A percentile compares a stretch with the other conserved stretches of the same genome.
Evolutionary conservation across 805 yeast genomes (phyloP).

Genomic region (Yarrowia alimentaria): DNA sequence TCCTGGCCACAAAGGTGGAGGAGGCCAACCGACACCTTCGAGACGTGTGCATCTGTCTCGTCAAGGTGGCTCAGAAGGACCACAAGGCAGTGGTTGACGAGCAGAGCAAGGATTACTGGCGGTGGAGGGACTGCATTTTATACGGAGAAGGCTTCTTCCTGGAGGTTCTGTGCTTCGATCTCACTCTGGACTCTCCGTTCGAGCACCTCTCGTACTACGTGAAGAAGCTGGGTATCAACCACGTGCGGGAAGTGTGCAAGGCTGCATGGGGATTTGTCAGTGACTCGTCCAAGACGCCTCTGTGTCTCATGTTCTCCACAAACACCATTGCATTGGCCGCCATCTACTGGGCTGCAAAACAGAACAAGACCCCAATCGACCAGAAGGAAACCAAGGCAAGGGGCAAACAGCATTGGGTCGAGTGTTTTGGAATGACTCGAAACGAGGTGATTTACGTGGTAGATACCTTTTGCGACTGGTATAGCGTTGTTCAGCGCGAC

Average conservation of each 20-base stretch:
- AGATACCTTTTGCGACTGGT: slow-evolving; percentile 23
- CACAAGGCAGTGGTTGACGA: slow-evolving; percentile 44
- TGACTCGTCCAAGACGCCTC: slow-evolving; percentile 42
- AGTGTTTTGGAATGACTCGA: slow-evolving; percentile 24
- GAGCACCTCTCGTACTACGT: slow-evolving; percentile 30
- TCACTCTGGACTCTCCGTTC: slow-evolving; percentile 46
- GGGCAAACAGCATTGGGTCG: slow-evolving; percentile 26
- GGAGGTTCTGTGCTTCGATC: slow-evolving; percentile 51
- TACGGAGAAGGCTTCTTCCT: slow-evolving; percentile 48
- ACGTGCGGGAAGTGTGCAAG: slow-evolving; percentile 34
- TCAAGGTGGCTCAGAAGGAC: slow-evolving; percentile 48
- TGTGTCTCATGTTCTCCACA: slow-evolving; percentile 39
- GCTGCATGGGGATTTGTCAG: slow-evolving; percentile 42
- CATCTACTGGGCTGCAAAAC: slow-evolving; percentile 40
- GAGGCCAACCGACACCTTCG: slow-evolving; percentile 50
- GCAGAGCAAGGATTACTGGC: slow-evolving; percentile 50
- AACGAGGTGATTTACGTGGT: slow-evolving; percentile 21
- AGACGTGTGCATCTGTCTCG: slow-evolving; percentile 52
- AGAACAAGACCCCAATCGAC: slow-evolving; percentile 20
- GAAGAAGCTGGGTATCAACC: slow-evolving; percentile 32
- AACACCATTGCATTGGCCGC: slow-evolving; percentile 43
- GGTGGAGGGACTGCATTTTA: slow-evolving; percentile 51
- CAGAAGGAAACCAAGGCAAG: slow-evolving; percentile 15
- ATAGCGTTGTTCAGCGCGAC: slow-evolving; percentile 5
- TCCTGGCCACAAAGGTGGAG: slow-evolving; percentile 54